Evolutionary conservation across 2,329 filamentous ascomycete species (phyloP).

Genomic region (Didymella sp.): DNA sequence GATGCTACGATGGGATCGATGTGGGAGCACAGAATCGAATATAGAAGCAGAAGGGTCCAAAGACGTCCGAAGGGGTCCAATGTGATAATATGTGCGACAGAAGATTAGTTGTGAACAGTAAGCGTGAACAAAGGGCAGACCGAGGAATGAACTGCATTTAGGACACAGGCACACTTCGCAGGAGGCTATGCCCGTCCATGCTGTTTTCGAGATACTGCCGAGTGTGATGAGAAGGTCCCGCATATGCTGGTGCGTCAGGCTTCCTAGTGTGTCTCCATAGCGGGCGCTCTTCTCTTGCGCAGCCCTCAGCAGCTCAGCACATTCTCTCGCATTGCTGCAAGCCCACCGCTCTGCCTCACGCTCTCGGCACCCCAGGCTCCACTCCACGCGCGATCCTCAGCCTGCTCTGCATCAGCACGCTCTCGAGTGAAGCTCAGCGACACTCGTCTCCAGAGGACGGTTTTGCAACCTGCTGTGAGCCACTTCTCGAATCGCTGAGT

Average conservation of each 20-base stretch:
- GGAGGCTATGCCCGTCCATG: slow-evolving; percentile 15
- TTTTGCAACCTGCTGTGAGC: slow-evolving; percentile 11
- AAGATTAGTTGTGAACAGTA: slow-evolving; percentile 11
- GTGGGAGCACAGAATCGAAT: slow-evolving; percentile 21
- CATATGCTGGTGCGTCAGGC: slow-evolving; percentile 14
- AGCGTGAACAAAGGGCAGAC: slow-evolving; percentile 9
- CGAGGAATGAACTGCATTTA: slow-evolving; percentile 19
- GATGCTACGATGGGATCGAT: slow-evolving; percentile 17
- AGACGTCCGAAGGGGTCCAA: not conserved
- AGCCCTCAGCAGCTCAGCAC: slow-evolving; percentile 14
- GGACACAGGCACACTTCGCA: slow-evolving; percentile 3
- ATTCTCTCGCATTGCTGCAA: slow-evolving; percentile 15
- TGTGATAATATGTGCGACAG: slow-evolving; percentile 12
- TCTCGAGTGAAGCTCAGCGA: slow-evolving; percentile 3
- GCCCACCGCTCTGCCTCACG: slow-evolving; percentile 7
- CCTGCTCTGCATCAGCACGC: slow-evolving; percentile 1
- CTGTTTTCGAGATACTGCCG: slow-evolving; percentile 2
- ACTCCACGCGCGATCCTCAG: slow-evolving; percentile 2
- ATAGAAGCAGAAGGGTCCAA: slow-evolving; percentile 16
- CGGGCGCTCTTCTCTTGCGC: slow-evolving; percentile 10
- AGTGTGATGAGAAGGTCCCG: slow-evolving; percentile 14
- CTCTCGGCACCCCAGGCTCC: slow-evolving; percentile 4
- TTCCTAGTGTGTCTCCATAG: slow-evolving; percentile 15
- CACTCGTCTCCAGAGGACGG: not conserved
- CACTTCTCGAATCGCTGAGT: slow-evolving; percentile 10